Evolutionary conservation across 1,284 basidiomycete genomes (phyloP), one percentile per base, ranked within the genome.

Genomic region (Puccinia polysora): DNA sequence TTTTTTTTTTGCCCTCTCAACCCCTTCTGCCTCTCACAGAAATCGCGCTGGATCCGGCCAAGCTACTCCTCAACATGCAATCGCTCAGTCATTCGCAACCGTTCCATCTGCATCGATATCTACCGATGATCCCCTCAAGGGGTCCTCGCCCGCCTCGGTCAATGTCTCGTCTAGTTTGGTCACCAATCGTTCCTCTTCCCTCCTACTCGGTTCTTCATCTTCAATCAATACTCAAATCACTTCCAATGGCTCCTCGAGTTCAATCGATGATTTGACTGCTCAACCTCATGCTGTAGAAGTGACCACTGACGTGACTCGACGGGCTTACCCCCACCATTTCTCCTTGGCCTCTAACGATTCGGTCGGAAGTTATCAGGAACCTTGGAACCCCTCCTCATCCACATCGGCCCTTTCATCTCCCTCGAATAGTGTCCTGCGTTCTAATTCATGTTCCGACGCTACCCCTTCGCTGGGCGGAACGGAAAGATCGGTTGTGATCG

Each of bases 361-460:
- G 65, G 74, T 73, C 72, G 77, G 79, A 63, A 73, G 75, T 74
- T 78, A 58, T 74, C 18, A 8, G 18, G 8, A 8, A 77, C 32
- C 58, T 49, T 30, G n/a, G 38, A 36, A 23, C 56, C 6, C 18
- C 47, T 65, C 38, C 47, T 67, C 65, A 38, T 69, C 18, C 47
- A 60, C 32, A 36, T 64, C 52, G 53, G 70, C 64, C 65, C 73
- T 56, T 18, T 62, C 58, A 8, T 74, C 69, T 12, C 34, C 32
- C n/a, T 8, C 30, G 20, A 65, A 30, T 30, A 64, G 40, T 53
- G 23, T 34, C 30, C 40, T 38, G 8, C 58, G 28, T 60, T 43
- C 38, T 20, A 25, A 32, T 25, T 43, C 58, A 40, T 1, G 15
- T 38, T 60, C 38, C 18, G 58, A 60, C 15, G 8, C 18, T 1